These are phyloP conservation scores for Hamigera avellanea DNA, from an alignment of 495 filamentous ascomycete species.

Conservation along the genomic window DNA sequence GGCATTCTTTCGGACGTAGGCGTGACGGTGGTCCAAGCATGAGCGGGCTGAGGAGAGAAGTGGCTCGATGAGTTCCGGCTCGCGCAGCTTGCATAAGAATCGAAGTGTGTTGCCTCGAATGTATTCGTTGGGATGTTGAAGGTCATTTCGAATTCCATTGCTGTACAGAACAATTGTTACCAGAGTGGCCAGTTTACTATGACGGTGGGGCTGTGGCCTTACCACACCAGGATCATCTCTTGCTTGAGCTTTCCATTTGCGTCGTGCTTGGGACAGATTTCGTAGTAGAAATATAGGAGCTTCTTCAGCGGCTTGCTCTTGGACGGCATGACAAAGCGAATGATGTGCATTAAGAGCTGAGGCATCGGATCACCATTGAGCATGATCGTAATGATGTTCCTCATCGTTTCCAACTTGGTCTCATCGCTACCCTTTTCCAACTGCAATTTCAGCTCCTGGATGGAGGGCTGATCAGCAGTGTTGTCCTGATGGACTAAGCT, in stretches of 20 bases:
- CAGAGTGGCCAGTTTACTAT: background rate
- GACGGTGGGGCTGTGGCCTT: slow-evolving; percentile 19
- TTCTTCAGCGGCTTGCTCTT: slow-evolving; percentile 97
- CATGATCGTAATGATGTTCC: slow-evolving; percentile 91
- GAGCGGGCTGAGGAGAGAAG: slow-evolving; percentile 81
- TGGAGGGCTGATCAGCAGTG: slow-evolving; percentile 75
- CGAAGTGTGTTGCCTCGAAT: slow-evolving; percentile 92
- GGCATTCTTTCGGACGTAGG: slow-evolving; percentile 96
- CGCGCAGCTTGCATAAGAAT: slow-evolving; percentile 92
- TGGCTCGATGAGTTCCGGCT: slow-evolving; percentile 92
- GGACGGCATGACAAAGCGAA: slow-evolving; percentile 98
- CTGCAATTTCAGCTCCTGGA: slow-evolving; percentile 85
- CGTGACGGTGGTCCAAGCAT: slow-evolving; percentile 91
- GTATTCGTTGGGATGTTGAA: slow-evolving; percentile 97
- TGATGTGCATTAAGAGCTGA: slow-evolving; percentile 96
- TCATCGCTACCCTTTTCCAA: slow-evolving; percentile 97
- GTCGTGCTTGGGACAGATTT: slow-evolving; percentile 95
- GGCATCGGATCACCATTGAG: slow-evolving; percentile 96
- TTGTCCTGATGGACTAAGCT: slow-evolving; percentile 95
- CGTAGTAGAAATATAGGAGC: slow-evolving; percentile 97
- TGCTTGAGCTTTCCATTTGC: slow-evolving; percentile 88
- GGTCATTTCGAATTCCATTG: slow-evolving; percentile 94
- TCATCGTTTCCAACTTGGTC: slow-evolving; percentile 96
- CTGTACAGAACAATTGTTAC: slow-evolving; percentile 34
- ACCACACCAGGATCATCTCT: slow-evolving; percentile 99